Evolutionary conservation across 805 yeast species (phyloP), one percentile per base, ranked within the genome.

Genomic region (Peterozyma xylosa): DNA sequence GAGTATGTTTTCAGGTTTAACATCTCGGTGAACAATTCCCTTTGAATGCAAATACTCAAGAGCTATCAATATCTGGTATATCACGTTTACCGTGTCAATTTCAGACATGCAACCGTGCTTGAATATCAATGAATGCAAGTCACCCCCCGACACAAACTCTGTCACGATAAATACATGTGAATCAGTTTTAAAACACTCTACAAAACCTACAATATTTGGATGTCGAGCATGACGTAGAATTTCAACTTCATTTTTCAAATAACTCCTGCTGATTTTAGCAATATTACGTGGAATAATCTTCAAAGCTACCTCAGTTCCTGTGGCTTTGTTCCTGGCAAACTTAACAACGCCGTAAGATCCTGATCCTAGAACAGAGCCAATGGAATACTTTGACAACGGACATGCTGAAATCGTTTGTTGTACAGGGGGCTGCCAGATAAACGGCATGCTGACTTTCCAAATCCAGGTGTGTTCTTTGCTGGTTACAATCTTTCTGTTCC

Each of bases 111-210:
- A 74, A 11, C 96, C 96, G 54, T 80, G 70, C 40, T 78, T 68
- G 35, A 89, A 74, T 49, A 91, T 88, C 42, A 97, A 68, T 49
- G 90, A 96, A 58, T 91, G 91, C 46, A 91, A 67, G 61, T 91
- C 99, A 41, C 99, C 99, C 29, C 99, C 99, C 2, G 89, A 82
- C 21, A 97, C 97, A 56, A 91, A 69, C 61, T 91, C 96, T 2
- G 97, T 91, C 15, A 87, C 96, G 46, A 91, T 83, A 58, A 87
- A 91, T 63, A 86, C 88, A 66, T 91, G 90, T 55, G 89, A 96
- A 60, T 78, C 83, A 27, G 88, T 77, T 67, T 91, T 97, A 59
- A 91, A 91, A 91, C 96, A 91, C 60, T 89, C 96, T 42, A 82
- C 72, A 58, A 91, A 82, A 33, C 81, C 78, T 13, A 91, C 96